A percentile compares a stretch with the other conserved stretches of the same genome.
Conservation (phyloP, 345 rosid genomes). For the Brassica napus region DNA sequence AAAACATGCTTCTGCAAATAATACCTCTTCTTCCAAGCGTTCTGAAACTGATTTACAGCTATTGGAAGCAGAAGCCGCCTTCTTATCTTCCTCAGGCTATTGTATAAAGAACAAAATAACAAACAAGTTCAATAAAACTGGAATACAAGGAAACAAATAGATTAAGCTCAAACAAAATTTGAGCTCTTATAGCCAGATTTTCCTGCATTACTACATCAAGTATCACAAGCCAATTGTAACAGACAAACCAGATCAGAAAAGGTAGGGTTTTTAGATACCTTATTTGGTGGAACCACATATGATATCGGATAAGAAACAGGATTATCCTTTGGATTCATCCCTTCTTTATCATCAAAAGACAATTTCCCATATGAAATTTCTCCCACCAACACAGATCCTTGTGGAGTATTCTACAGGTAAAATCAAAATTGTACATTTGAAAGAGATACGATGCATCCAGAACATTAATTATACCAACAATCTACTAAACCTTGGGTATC, state of each 20-base stretch:
- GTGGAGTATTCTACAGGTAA: constrained; percentile 69
- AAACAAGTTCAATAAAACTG: neutral
- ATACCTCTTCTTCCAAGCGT: constrained; percentile 86
- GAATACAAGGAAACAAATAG: neutral
- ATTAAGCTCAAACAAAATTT: constrained; percentile 15
- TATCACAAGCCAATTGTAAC: constrained; percentile 11
- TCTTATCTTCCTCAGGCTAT: constrained; percentile 80
- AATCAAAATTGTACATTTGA: constrained; percentile 13
- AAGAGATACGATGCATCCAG: constrained; percentile 2
- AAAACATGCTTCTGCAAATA: constrained; percentile 20
- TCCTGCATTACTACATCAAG: constrained; percentile 1
- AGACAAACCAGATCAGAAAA: constrained; percentile 3
- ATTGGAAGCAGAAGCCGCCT: constrained; percentile 55
- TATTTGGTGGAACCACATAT: constrained; percentile 83
- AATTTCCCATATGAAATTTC: constrained; percentile 75
- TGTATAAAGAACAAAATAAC: constrained; percentile 20
- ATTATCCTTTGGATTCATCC: constrained; percentile 61
- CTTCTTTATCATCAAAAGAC: constrained; percentile 53
- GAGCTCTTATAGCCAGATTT: constrained; percentile 20
- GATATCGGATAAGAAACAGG: constrained; percentile 69
- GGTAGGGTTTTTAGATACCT: constrained; percentile 49
- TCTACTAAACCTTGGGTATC: constrained; percentile 47
- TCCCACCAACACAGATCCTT: constrained; percentile 82
- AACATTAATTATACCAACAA: constrained; percentile 7
- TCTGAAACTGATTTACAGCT: constrained; percentile 62